Evolutionary conservation across 768 basidiomycete genomes (phyloP), one percentile per base, ranked within the genome.

Genomic region (Nidularia sp.): DNA sequence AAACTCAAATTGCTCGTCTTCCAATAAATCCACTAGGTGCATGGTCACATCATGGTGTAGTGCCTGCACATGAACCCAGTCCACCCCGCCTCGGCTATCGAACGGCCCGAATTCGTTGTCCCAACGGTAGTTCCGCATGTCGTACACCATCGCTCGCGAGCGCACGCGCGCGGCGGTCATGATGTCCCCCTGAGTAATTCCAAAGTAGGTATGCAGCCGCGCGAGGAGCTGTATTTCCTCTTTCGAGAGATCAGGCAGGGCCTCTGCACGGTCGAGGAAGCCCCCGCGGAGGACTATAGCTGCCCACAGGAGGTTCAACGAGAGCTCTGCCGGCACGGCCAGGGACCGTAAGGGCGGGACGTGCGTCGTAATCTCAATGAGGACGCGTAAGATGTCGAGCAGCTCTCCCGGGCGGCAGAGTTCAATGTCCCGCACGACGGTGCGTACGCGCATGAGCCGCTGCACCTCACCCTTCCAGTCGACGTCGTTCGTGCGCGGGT

Each of bases 1-100:
- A 13, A 70, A 72, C 29, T 61, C 50, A 7, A 67, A 69, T 2
- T 55, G 64, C 15, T 68, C 66, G 4, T 69, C 67, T 35, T 63
- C 66, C 31, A 61, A 62, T 43, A 69, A 36, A 41, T 78, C 76
- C 7, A 79, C 63, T 22, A 84, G 53, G 54, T 84, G 73, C 74
- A 79, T 74, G 5, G 76, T 76, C 32, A 88, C 66, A 42, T 76
- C 70, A 58, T 84, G 82, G 45, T 81, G 81, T 18, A 86, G 63
- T 48, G 71, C 77, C 57, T 70, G 71, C 33, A 87, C 43, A 62
- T 85, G 83, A 22, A 67, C 69, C 86, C 86, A 88, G 58, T 88
- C 75, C 3, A 86, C 78, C 43, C 63, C 66, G 7, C 77, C 77
- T 18, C 72, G 71, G 15, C 62, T 57, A 52, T 74, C 51, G 60